These are phyloP conservation scores for Plantago major DNA, from an alignment of 257 asterid species.

Conservation along the genomic window DNA sequence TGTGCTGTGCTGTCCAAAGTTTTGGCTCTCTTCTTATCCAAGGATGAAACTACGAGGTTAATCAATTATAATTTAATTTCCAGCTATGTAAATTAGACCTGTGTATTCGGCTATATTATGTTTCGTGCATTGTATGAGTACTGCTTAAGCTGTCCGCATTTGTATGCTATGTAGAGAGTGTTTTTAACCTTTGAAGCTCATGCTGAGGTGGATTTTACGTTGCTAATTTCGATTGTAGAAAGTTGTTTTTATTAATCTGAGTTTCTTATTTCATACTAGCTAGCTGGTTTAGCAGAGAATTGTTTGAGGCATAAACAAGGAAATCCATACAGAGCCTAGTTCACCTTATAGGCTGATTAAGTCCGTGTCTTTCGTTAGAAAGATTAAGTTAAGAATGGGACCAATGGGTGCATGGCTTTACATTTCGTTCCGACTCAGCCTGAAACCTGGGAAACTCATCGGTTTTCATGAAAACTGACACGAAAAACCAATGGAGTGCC, in stretches of 20 bases:
- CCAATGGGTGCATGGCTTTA: too few species aligned
- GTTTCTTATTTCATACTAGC: too few species aligned
- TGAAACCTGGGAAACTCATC: too few species aligned
- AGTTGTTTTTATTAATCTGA: not conserved
- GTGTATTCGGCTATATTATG: not conserved
- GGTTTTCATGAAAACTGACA: too few species aligned
- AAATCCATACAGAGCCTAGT: too few species aligned
- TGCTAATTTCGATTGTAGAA: not conserved
- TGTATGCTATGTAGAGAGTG: slow-evolving; percentile 4
- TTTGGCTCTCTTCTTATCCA: not conserved
- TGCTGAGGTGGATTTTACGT: not conserved
- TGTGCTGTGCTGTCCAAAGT: not conserved
- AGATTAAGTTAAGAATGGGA: too few species aligned
- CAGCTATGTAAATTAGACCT: slow-evolving; percentile 4
- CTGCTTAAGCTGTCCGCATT: not conserved
- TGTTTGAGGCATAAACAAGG: too few species aligned
- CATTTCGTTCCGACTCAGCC: too few species aligned
- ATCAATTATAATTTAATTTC: slow-evolving; percentile 13
- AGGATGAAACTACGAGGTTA: not conserved
- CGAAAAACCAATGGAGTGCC: too few species aligned
- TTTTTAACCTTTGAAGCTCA: slow-evolving; percentile 2
- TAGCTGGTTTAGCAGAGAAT: too few species aligned
- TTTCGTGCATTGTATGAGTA: not conserved
- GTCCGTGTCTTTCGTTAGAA: too few species aligned
- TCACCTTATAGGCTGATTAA: too few species aligned